phyloP scores from a whole-genome alignment of 495 filamentous ascomycete genomes.

The Schizothecium vesticola region DNA sequence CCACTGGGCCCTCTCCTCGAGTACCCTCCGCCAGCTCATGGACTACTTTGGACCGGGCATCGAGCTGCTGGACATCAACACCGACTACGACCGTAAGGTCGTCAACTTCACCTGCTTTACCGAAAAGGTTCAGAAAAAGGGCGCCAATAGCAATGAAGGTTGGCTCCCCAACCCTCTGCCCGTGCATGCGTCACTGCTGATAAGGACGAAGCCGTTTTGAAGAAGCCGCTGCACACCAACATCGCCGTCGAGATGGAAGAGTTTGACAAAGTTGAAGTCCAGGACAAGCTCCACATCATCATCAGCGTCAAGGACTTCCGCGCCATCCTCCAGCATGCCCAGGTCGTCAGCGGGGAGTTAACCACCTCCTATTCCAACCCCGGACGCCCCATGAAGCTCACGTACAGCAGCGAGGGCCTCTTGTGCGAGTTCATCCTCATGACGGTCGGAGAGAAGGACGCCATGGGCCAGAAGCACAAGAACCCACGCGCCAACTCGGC shows the following conservation, averaged over 20 bases:
- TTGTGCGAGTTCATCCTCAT: conserved; percentile 85
- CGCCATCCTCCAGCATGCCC: conserved; percentile 80
- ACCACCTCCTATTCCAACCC: conserved; percentile 76
- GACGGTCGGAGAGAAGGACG: conserved; percentile 76
- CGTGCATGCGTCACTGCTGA: conserved; percentile 4
- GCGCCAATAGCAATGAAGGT: conserved; percentile 73
- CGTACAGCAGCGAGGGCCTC: conserved; percentile 68
- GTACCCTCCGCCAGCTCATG: conserved; percentile 72
- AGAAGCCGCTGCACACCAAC: conserved; percentile 88
- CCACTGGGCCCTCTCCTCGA: conserved; percentile 71
- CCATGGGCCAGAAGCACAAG: conserved; percentile 37
- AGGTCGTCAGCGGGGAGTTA: conserved; percentile 62
- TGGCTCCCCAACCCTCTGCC: not conserved
- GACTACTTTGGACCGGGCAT: conserved; percentile 89
- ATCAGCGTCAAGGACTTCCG: conserved; percentile 95
- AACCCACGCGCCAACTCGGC: conserved; percentile 28
- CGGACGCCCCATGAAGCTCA: conserved; percentile 75
- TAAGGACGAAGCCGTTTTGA: conserved; percentile 65
- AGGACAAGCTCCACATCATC: conserved; percentile 72
- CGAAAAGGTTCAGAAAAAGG: conserved; percentile 61
- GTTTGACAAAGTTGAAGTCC: conserved; percentile 75
- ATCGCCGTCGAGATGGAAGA: conserved; percentile 81
- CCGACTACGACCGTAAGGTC: conserved; percentile 48
- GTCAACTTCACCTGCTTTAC: conserved; percentile 90
- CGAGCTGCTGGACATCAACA: conserved; percentile 84